phyloP scores from a whole-genome alignment of 345 rosid species.

The Eucalyptus cloeziana region DNA sequence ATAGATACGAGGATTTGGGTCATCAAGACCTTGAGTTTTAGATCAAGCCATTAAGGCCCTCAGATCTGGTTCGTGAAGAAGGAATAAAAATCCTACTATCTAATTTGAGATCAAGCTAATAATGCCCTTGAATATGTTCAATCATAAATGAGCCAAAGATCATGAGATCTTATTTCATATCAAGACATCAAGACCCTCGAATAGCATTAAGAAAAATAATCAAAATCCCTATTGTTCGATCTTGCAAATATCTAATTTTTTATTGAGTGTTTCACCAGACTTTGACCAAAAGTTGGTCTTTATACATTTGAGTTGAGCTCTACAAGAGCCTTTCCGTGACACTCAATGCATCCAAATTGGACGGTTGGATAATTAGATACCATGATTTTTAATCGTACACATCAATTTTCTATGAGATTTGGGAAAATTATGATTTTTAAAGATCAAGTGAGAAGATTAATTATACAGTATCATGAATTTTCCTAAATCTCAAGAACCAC shows the following conservation, averaged over 20 bases:
- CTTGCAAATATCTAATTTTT: neutral
- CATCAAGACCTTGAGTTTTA: neutral
- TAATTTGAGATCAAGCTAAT: neutral
- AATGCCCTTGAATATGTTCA: neutral
- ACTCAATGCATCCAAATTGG: neutral
- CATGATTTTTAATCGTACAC: neutral
- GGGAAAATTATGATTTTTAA: neutral
- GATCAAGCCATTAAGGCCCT: neutral
- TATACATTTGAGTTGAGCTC: neutral
- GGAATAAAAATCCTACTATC: neutral
- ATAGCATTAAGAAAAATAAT: neutral
- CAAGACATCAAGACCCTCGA: neutral
- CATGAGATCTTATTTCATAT: neutral
- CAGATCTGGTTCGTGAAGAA: neutral
- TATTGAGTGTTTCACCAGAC: neutral
- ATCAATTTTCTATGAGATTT: neutral
- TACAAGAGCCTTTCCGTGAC: neutral
- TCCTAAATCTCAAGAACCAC: neutral
- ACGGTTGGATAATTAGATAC: neutral
- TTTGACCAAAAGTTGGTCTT: neutral
- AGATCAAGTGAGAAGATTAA: neutral
- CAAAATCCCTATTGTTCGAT: neutral
- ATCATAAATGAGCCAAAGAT: neutral
- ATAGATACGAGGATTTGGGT: neutral
- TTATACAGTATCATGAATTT: neutral